phyloP scores from a whole-genome alignment of 495 filamentous ascomycete genomes.

The Rusavskia elegans region DNA sequence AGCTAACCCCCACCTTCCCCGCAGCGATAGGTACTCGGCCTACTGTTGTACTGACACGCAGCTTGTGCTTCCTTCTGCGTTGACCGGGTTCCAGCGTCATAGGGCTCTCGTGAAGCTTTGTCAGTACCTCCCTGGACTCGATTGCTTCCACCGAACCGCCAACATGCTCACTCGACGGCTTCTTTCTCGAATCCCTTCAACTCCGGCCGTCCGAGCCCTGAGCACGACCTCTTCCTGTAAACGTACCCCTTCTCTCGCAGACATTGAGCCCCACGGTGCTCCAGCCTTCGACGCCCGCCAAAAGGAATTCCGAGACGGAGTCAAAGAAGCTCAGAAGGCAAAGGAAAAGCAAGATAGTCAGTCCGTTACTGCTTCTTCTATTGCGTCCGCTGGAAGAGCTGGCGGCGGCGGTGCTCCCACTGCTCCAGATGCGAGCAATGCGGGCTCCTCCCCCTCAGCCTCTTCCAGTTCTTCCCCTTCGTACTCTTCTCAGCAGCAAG shows the following conservation, averaged over 20 bases:
- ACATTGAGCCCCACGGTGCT: constrained; percentile 58
- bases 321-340: constrained; percentile 55
- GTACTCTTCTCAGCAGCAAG: constrained; percentile 14
- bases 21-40: background rate
- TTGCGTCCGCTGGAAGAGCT: constrained; percentile 16
- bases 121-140: background rate
- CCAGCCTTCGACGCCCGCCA: constrained; percentile 64
- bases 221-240: constrained; percentile 36
- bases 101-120: constrained; percentile 7
- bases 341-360: constrained; percentile 76
- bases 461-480: constrained; percentile 11
- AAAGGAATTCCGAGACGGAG: constrained; percentile 69
- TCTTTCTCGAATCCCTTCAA: constrained; percentile 29
- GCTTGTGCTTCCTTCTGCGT: background rate
- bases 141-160: background rate
- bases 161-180: constrained; percentile 35
- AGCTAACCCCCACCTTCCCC: background rate
- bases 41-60: background rate
- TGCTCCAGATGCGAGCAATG: constrained; percentile 40
- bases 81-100: background rate
- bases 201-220: constrained; percentile 38
- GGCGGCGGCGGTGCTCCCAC: constrained; percentile 25
- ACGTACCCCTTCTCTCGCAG: constrained; percentile 63
- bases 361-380: constrained; percentile 32
- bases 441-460: constrained; percentile 28